phyloP scores from a whole-genome alignment of 768 basidiomycete species.

The Rubroboletus pulcherrimus region DNA sequence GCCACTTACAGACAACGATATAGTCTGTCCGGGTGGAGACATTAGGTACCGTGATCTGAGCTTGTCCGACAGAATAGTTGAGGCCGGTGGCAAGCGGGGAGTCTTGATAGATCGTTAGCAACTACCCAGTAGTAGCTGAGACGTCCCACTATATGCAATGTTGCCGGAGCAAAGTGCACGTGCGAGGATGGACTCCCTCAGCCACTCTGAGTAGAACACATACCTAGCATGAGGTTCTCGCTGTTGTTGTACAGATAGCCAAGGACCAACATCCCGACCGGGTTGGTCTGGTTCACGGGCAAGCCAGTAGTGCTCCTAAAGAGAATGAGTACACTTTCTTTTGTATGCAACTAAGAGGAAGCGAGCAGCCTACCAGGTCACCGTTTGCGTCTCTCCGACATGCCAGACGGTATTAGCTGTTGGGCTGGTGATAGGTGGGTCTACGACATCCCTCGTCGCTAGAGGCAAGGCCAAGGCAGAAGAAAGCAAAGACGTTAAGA shows the following conservation, averaged over 20 bases:
- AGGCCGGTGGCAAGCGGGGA: conserved; percentile 35
- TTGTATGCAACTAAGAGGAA: conserved; percentile 21
- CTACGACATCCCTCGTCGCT: conserved; percentile 41
- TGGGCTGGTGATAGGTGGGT: conserved; percentile 47
- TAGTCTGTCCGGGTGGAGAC: conserved; percentile 32
- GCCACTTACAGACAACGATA: conserved; percentile 36
- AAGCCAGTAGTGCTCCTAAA: conserved; percentile 19
- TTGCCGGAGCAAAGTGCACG: not conserved
- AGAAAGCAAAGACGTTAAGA: conserved; percentile 18
- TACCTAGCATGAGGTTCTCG: conserved; percentile 31
- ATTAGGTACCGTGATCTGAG: conserved; percentile 33
- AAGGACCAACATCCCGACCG: conserved; percentile 30
- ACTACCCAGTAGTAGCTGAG: not conserved
- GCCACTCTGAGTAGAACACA: conserved; percentile 4
- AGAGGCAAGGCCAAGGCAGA: conserved; percentile 33
- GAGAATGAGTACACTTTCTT: conserved; percentile 33
- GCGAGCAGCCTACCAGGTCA: conserved; percentile 44
- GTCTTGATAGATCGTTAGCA: conserved; percentile 20
- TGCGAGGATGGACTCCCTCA: not conserved
- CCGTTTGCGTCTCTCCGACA: conserved; percentile 41
- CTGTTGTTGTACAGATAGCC: conserved; percentile 24
- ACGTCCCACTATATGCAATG: not conserved
- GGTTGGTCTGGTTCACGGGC: conserved; percentile 29
- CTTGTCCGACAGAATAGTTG: conserved; percentile 30
- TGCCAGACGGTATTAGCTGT: conserved; percentile 40